A percentile compares a stretch with the other conserved stretches of the same genome.
phyloP scores from a whole-genome alignment of 306 rosid genomes.

The Glycine tomentella region DNA sequence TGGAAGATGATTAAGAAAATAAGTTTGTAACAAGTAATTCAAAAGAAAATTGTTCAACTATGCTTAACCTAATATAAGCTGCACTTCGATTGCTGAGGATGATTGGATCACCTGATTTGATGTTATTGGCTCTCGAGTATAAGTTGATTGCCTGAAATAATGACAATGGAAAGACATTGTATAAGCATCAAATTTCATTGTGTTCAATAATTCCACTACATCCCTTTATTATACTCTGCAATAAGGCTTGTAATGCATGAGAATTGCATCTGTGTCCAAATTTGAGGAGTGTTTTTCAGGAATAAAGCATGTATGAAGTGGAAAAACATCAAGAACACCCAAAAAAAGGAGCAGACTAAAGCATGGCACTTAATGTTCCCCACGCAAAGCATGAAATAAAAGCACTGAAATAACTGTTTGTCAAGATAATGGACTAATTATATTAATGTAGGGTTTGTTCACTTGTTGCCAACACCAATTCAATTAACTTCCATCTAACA shows the following conservation, averaged over 20 bases:
- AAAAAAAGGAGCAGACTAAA: slow-evolving; percentile 15
- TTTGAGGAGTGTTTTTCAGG: slow-evolving; percentile 13
- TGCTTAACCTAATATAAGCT: slow-evolving; percentile 81
- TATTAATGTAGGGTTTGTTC: background rate
- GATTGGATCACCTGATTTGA: slow-evolving; percentile 80
- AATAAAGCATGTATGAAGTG: slow-evolving; percentile 26
- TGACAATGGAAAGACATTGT: slow-evolving; percentile 31
- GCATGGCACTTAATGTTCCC: slow-evolving; percentile 25
- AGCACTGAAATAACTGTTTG: slow-evolving; percentile 20
- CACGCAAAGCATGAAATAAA: slow-evolving; percentile 37
- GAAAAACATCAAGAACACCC: slow-evolving; percentile 29
- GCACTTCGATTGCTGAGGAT: slow-evolving; percentile 84
- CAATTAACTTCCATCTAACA: slow-evolving; percentile 25
- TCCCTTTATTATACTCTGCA: slow-evolving; percentile 16
- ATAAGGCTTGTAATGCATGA: background rate
- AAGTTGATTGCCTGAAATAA: slow-evolving; percentile 75
- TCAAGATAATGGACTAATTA: slow-evolving; percentile 27
- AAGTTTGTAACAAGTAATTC: slow-evolving; percentile 17
- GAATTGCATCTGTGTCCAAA: slow-evolving; percentile 16
- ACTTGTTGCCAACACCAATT: slow-evolving; percentile 20
- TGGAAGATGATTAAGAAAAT: background rate
- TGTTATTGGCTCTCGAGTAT: slow-evolving; percentile 84
- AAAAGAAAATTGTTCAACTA: slow-evolving; percentile 27
- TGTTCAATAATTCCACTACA: slow-evolving; percentile 38
- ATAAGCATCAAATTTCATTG: slow-evolving; percentile 32